These are phyloP conservation scores for Cyclotella baltica DNA, from an alignment of 108 stramenopile species.

Conservation along the genomic window DNA sequence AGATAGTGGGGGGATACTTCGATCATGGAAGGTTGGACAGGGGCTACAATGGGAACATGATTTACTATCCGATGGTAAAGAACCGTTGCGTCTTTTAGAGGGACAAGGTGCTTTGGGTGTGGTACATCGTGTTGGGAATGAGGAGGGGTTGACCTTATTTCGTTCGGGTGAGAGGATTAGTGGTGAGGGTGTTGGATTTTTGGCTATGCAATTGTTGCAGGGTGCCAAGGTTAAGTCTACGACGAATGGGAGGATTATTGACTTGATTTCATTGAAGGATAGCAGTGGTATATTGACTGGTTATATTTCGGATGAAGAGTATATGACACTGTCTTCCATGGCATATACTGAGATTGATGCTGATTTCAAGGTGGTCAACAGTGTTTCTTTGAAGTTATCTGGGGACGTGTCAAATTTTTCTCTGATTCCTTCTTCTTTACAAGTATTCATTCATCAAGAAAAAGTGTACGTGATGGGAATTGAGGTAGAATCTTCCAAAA, in stretches of 20 bases:
- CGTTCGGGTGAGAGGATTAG: background rate
- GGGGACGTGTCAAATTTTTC: background rate
- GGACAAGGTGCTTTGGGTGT: constrained; percentile 13
- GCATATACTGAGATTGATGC: constrained; percentile 4
- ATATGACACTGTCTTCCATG: background rate
- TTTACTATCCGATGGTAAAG: background rate
- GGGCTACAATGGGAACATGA: background rate
- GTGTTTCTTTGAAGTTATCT: background rate
- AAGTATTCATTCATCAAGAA: background rate
- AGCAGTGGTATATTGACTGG: background rate
- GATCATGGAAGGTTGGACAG: background rate
- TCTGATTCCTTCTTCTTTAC: background rate
- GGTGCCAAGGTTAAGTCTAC: constrained; percentile 1
- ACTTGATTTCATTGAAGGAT: background rate
- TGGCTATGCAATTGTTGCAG: background rate
- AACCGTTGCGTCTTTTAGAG: background rate
- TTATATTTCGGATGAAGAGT: background rate
- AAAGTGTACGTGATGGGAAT: constrained; percentile 31
- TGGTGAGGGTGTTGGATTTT: background rate
- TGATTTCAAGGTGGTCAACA: background rate
- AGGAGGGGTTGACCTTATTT: background rate
- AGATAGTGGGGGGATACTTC: background rate
- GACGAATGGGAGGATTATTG: background rate
- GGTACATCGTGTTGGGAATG: constrained; percentile 20
- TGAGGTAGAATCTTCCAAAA: too few species aligned